Evolutionary conservation across 2,329 filamentous ascomycete genomes (phyloP), one percentile per base, ranked within the genome.

Genomic region (Grosmannia penicillata): DNA sequence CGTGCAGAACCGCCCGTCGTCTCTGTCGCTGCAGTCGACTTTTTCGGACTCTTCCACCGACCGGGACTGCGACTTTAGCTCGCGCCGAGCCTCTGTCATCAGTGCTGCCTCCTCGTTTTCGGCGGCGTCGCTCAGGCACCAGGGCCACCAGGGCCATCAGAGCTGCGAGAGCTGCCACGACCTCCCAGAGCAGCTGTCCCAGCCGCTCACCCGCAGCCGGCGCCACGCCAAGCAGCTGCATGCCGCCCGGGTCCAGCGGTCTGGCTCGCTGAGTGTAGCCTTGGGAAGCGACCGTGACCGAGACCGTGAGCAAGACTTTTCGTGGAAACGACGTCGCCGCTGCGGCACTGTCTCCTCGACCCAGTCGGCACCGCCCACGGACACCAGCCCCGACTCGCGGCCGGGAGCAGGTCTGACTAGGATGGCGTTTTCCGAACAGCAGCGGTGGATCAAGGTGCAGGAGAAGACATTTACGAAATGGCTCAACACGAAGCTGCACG

Each of bases 381-480:
- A 31, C 18, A 23, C 7, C 21, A n/a, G 27, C 18, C 10, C 8
- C 15, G 22, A 11, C 27, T 48, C 56, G 60, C 52, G 63, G 65
- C 57, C 66, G 70, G 47, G 14, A 34, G 62, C 61, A 49, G 62
- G 57, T 46, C 56, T 67, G 46, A 60, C 60, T 52, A 77, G 64
- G 57, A 79, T 78, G 75, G 73, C 71, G 41, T 74, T 65, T 56
- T 61, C 68, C 47, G 72, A 75, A 56, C 71, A 78, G 60, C 71
- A 78, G 57, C 66, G 69, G 57, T 80, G 75, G 75, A 70, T 80
- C 51, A 76, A 68, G 55, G 86, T 94, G 61, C 89, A 96, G 67
- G 82, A 96, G 61, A 98, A 96, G 72, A 98, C 91, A 22, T 98
- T 98, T 61, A 94, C 87, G 43, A 98, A 96, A 83, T 98, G 91